Base-by-base conservation (phyloP, 208 protist species). In the Wallacemonas rigidus region DNA sequence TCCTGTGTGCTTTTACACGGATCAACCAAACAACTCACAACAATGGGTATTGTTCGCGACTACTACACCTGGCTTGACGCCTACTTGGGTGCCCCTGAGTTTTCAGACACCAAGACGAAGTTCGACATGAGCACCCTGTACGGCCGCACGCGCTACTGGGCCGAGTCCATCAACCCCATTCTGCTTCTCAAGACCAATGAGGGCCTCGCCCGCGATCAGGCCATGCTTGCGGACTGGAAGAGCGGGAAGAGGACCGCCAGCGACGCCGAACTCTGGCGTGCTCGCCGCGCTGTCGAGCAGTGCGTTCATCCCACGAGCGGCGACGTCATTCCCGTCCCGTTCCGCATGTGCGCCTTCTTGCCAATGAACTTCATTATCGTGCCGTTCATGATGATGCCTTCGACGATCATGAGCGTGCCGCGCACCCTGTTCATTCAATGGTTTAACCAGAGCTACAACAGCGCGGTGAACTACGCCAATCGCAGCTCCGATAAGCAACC, bases 361-460 rank as follows among this genome's bases (percentile, higher is more conserved):
- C 97, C 97, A 3, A 85, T 95, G 68, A 98, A 98, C 81, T 88
- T 88, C 64, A 61, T 95, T 41, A 86, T 98, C 51, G 90, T 95
- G 40, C 87, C 90, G 1, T 91, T 89, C 76, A 96, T 98, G 90
- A 91, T 98, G 88, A 64, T 77, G 41, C 90, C 89, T n/a, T 64
- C 79, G n/a, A 92, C 88, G 11, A 71, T 91, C 47, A 81, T 74
- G 47, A 88, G 87, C 71, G 69, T 92, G 11, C 71, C 81, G 2
- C 86, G 84, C 65, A 95, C 89, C 14, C 56, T 98, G 15, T 87
- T 86, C 50, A 95, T 97, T 63, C 96, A 98, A 86, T 97, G 86
- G 88, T 86, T 97, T 57, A 98, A 98, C 72, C 94, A 98, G 80
- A 96, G 88, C 76, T 98, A 96, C 76, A 97, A 98, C 86, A 87